phyloP scores from a whole-genome alignment of 2,329 filamentous ascomycete genomes.

The Talaromyces islandicus region DNA sequence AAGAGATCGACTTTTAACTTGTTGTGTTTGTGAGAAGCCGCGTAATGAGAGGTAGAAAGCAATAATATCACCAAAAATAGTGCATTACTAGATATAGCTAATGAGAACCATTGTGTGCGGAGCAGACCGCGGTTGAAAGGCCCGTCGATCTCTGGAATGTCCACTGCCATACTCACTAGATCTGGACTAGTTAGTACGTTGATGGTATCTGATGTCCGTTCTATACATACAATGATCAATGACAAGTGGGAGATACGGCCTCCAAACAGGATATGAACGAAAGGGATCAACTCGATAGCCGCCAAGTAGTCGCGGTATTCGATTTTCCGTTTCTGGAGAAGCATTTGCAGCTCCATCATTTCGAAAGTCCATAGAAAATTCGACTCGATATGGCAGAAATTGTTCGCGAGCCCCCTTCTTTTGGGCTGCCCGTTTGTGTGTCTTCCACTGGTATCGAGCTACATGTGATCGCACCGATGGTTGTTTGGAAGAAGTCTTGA shows the following conservation, averaged over 20 bases:
- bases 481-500: constrained; percentile 19
- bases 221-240: constrained; percentile 28
- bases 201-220: background rate
- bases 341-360: background rate
- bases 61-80: constrained; percentile 39
- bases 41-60: constrained; percentile 37
- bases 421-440: constrained; percentile 2
- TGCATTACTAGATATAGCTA: constrained; percentile 36
- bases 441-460: constrained; percentile 19
- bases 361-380: background rate
- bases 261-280: constrained; percentile 33
- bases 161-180: constrained; percentile 33
- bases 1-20: constrained; percentile 27
- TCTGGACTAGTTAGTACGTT: constrained; percentile 18
- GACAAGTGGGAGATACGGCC: constrained; percentile 26
- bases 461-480: constrained; percentile 21
- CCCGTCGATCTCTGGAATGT: constrained; percentile 38
- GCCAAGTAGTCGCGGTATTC: constrained; percentile 16
- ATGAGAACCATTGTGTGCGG: constrained; percentile 35
- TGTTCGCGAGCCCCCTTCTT: constrained; percentile 6
- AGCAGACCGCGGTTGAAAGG: constrained; percentile 27
- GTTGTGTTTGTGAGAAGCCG: constrained; percentile 20
- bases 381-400: constrained; percentile 6
- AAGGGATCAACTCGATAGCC: constrained; percentile 24
- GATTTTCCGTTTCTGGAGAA: background rate